Base-by-base conservation (phyloP, 352 stramenopile species). In the Globisporangium uncinulatum region DNA sequence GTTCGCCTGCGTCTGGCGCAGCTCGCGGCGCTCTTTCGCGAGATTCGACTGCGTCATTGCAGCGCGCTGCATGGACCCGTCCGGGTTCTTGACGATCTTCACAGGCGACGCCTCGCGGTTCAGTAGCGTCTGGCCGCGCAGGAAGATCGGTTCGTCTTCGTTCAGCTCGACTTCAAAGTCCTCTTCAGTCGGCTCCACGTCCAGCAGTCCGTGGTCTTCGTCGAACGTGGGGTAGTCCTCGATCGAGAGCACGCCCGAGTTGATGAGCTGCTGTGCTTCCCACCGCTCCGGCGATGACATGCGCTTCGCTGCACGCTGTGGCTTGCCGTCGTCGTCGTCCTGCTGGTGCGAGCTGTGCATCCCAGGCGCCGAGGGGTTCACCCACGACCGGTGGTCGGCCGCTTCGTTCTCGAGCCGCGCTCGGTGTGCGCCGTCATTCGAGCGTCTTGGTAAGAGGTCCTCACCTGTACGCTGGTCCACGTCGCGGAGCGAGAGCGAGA, bases 41-140 rank as follows among this genome's bases (percentile, higher is more conserved):
- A 99, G 76, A 20, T 89, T 97, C 7, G 80, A 89, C 70, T 99
- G 96, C 50, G 96, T 98, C 83, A 99, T 96, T 0, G 98, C 97
- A 0, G 97, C 97, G 11, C 97, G 86, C 66, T 99, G 93, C 65
- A 99, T 83, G 9, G 92, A 98, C 36, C 98, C 98, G 72, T 99
- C 97, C 1, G 98, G 98, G 71, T 99, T 99, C 66, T 98, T 98
- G 2, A 99, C 95, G 70, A 99, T 99, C 51, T 97, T 97, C 9
- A 99, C 82, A 0, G 97, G 97, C 46, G 93, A 97, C 34, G 98
- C 62, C 54, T 99, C 96, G 6, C 73, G 83, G 57, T 83, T 89
- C 45, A 81, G 53, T 47, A 96, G 83, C 1, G 95, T 98, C 70
- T 99, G 96, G 1, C 97, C 97, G 36, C 84, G 78, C 36, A 99